Evolutionary conservation across 2,329 filamentous ascomycete genomes (phyloP).

Genomic region (Exserohilum rostratum): DNA sequence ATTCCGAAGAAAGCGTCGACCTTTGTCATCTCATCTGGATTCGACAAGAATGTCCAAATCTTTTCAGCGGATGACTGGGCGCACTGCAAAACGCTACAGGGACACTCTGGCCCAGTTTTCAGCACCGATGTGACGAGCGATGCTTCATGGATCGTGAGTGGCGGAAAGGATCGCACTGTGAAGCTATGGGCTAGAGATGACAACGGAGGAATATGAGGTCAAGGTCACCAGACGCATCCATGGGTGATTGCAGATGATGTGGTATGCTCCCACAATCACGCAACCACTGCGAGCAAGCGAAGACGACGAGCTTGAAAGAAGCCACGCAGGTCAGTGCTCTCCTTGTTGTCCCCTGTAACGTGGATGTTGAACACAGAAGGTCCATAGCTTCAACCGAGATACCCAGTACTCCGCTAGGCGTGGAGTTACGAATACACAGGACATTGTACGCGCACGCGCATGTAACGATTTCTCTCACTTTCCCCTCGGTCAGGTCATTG

Average conservation of each 20-base stretch:
- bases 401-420: constrained; percentile 18
- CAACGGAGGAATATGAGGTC: constrained; percentile 40
- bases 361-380: constrained; percentile 18
- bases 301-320: constrained; percentile 2
- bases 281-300: constrained; percentile 1
- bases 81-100: constrained; percentile 82
- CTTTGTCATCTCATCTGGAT: constrained; percentile 88
- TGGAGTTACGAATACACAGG: constrained; percentile 5
- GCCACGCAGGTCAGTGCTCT: constrained; percentile 19
- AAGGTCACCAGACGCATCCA: not conserved
- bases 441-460: too few relatives aligned
- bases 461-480: too few relatives aligned
- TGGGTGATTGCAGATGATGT: not conserved
- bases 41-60: constrained; percentile 93
- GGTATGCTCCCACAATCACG: not conserved
- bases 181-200: constrained; percentile 91
- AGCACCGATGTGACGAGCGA: constrained; percentile 88
- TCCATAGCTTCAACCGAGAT: constrained; percentile 25
- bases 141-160: constrained; percentile 90
- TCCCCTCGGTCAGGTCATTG: not conserved
- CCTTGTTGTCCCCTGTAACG: constrained; percentile 9
- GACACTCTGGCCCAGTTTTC: constrained; percentile 89
- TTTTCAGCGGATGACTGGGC: constrained; percentile 98
- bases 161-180: constrained; percentile 90
- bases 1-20: constrained; percentile 84